Conservation (phyloP, 2,329 filamentous ascomycete genomes). For the Cladosporium sp. region DNA sequence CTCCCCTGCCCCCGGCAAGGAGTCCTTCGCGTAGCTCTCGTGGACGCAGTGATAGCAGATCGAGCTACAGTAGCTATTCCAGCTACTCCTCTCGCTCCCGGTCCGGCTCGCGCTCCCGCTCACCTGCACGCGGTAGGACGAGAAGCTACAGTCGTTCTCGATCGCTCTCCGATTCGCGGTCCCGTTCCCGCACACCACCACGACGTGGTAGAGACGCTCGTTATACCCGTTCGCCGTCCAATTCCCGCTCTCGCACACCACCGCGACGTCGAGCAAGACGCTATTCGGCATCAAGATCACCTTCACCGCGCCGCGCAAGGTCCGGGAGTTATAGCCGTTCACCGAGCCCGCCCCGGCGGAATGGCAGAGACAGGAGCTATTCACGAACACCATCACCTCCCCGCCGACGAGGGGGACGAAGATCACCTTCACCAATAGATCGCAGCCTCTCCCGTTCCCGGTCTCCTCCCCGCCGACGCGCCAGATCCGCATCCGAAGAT, state of each 20-base stretch:
- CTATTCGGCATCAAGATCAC: constrained; percentile 16
- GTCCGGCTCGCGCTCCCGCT: constrained; percentile 22
- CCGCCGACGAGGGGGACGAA: not conserved
- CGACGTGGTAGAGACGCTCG: constrained; percentile 16
- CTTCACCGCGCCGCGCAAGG: constrained; percentile 15
- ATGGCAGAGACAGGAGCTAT: not conserved
- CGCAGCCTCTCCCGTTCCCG: constrained; percentile 12
- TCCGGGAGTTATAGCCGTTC: constrained; percentile 2
- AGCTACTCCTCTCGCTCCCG: constrained; percentile 49
- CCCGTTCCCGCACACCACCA: constrained; percentile 25
- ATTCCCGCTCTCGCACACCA: constrained; percentile 25
- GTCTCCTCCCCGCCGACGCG: constrained; percentile 16
- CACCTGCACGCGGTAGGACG: constrained; percentile 9
- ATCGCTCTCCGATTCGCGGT: constrained; percentile 11
- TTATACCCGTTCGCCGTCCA: constrained; percentile 10
- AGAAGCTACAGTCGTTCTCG: constrained; percentile 1
- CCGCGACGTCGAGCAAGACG: constrained; percentile 20
- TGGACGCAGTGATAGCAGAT: constrained; percentile 56
- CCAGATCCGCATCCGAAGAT: constrained; percentile 13
- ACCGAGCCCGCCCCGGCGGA: not conserved
- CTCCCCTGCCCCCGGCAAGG: constrained; percentile 52
- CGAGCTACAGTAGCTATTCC: constrained; percentile 76
- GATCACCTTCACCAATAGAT: constrained; percentile 14
- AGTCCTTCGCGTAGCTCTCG: constrained; percentile 50
- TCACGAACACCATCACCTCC: constrained; percentile 8